Percentiles rank a stretch among this genome's conserved stretches.
These are phyloP conservation scores for Conticribra guillardii DNA, from an alignment of 108 stramenopile species.

Conservation along the genomic window DNA sequence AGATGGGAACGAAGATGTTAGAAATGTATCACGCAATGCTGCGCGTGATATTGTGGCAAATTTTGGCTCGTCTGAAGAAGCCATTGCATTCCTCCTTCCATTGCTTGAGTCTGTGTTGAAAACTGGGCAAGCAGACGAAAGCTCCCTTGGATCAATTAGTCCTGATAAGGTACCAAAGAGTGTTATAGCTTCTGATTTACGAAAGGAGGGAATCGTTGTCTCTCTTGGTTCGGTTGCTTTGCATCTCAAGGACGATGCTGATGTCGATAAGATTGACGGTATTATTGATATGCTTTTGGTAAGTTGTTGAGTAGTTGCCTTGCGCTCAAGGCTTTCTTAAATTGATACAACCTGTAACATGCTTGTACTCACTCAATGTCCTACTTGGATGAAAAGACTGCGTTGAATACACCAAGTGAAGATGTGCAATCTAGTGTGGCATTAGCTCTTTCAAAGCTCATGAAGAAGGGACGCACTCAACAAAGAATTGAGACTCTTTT, in stretches of 20 bases:
- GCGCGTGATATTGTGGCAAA: constrained; percentile 76
- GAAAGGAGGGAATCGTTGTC: constrained; percentile 91
- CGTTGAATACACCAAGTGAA: constrained; percentile 78
- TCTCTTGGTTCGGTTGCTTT: constrained; percentile 87
- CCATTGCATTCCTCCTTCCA: constrained; percentile 80
- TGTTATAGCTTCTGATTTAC: constrained; percentile 65
- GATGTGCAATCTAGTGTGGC: constrained; percentile 89
- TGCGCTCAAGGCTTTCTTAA: constrained; percentile 44
- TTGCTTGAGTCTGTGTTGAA: constrained; percentile 78
- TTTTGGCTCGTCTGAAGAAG: constrained; percentile 75
- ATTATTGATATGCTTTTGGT: constrained; percentile 85
- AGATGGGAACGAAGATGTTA: constrained; percentile 73
- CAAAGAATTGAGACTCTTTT: constrained; percentile 71
- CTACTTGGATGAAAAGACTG: not conserved
- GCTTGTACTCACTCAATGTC: not conserved
- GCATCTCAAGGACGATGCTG: constrained; percentile 80
- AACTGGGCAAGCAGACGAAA: constrained; percentile 62
- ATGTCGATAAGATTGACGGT: constrained; percentile 74
- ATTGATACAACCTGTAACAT: no score
- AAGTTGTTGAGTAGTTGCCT: no score
- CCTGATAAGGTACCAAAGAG: constrained; percentile 62
- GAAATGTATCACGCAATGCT: constrained; percentile 68
- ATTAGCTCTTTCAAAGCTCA: constrained; percentile 73
- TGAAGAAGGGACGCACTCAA: constrained; percentile 89
- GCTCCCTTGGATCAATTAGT: constrained; percentile 55